Percentiles rank a stretch among this genome's conserved stretches.
Conservation (phyloP, 345 rosid species). For the Carallia pectinifolia region DNA sequence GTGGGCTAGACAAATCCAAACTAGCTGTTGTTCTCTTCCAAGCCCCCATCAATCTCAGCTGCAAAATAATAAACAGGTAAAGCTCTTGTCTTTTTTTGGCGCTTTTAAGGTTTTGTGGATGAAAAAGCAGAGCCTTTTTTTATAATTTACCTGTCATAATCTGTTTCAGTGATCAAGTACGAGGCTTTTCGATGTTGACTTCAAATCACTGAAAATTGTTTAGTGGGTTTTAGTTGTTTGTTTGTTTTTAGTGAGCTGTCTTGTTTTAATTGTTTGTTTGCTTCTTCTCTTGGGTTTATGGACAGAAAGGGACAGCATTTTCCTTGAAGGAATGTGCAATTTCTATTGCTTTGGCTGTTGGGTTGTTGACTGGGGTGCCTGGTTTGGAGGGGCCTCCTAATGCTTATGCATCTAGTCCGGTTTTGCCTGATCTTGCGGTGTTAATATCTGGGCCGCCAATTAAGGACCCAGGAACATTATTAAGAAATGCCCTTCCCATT, state of each 20-base stretch:
- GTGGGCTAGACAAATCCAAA: conserved; percentile 20
- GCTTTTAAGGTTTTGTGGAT: neutral
- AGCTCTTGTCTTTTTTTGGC: neutral
- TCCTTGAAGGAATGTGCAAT: conserved; percentile 77
- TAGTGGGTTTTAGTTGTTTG: neutral
- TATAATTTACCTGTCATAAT: neutral
- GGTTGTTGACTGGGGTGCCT: conserved; percentile 60
- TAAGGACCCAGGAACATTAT: conserved; percentile 81
- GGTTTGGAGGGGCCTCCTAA: conserved; percentile 38
- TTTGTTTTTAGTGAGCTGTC: neutral
- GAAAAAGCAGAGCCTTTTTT: neutral
- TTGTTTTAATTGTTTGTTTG: neutral
- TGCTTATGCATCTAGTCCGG: conserved; percentile 54
- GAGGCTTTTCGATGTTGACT: neutral
- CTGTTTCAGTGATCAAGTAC: neutral
- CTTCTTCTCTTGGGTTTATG: conserved; percentile 8
- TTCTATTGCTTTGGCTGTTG: conserved; percentile 68
- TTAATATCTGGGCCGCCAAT: conserved; percentile 96
- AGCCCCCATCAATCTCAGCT: conserved; percentile 24
- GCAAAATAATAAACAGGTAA: conserved; percentile 41
- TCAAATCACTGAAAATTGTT: neutral
- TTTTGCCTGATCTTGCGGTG: conserved; percentile 68
- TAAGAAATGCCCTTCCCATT: conserved; percentile 89
- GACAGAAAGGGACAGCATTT: conserved; percentile 50
- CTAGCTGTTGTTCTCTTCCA: conserved; percentile 44